These are phyloP conservation scores for Exophiala viscosa DNA, from an alignment of 2,329 filamentous ascomycete genomes.

Conservation along the genomic window DNA sequence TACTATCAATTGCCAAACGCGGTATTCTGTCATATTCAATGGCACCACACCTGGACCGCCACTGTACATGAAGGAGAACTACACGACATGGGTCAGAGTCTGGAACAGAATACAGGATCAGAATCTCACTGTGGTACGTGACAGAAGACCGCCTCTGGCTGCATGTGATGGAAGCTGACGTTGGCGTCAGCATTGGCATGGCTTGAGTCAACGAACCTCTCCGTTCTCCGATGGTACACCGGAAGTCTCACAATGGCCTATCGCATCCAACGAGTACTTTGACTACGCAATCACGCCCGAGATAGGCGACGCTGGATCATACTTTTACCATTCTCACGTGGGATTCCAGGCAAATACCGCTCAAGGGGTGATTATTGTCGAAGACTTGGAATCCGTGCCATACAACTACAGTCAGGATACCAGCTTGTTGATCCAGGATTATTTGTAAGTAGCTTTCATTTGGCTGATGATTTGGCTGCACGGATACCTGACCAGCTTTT, in stretches of 20 bases:
- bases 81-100: conserved; percentile 54
- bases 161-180: neutral
- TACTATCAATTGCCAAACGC: conserved; percentile 44
- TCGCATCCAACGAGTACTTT: conserved; percentile 59
- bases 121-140: conserved; percentile 55
- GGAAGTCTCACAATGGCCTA: conserved; percentile 61
- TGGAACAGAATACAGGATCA: conserved; percentile 53
- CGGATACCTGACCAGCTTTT: too few species aligned
- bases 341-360: conserved; percentile 60
- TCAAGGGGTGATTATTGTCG: conserved; percentile 56
- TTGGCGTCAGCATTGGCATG: conserved; percentile 60
- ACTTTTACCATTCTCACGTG: conserved; percentile 67
- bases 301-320: conserved; percentile 56
- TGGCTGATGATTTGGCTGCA: too few species aligned
- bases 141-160: neutral
- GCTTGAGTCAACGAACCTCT: conserved; percentile 56
- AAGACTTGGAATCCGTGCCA: conserved; percentile 45
- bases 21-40: conserved; percentile 51
- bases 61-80: conserved; percentile 44
- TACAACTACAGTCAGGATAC: conserved; percentile 62
- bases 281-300: conserved; percentile 61
- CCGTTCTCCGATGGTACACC: conserved; percentile 64
- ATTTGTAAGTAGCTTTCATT: conserved; percentile 38
- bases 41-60: conserved; percentile 51
- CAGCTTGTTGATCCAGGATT: conserved; percentile 54